Evolutionary conservation across 768 basidiomycete species (phyloP).

Genomic region (Phylloporus rhodoxanthus): DNA sequence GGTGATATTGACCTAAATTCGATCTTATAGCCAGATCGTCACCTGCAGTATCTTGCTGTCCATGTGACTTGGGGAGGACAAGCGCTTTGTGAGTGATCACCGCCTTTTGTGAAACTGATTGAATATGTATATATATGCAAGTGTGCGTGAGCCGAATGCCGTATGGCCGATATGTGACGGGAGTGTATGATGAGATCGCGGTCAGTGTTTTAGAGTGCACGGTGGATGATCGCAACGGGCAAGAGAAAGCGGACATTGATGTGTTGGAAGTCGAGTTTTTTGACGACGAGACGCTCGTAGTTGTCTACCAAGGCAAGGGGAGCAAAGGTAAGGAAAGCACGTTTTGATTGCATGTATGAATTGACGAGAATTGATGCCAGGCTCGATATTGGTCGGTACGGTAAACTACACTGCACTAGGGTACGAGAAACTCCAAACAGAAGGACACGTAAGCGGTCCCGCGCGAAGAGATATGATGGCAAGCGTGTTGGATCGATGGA

Average conservation of each 20-base stretch:
- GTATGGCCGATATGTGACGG: constrained; percentile 38
- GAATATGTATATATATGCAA: constrained; percentile 34
- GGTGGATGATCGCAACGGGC: constrained; percentile 24
- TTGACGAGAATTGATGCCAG: constrained; percentile 38
- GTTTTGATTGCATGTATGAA: constrained; percentile 17
- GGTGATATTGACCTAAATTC: constrained; percentile 25
- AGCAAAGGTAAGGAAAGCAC: constrained; percentile 40
- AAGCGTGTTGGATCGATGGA: constrained; percentile 50
- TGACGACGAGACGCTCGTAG: constrained; percentile 63
- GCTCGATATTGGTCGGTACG: constrained; percentile 55
- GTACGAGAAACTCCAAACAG: constrained; percentile 48
- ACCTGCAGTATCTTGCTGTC: constrained; percentile 50
- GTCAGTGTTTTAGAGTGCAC: constrained; percentile 49
- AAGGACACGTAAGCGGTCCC: constrained; percentile 46
- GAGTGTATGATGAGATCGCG: constrained; percentile 37
- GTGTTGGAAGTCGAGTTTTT: constrained; percentile 72
- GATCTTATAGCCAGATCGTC: constrained; percentile 36
- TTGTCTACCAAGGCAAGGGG: constrained; percentile 52
- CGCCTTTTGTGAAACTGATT: constrained; percentile 28
- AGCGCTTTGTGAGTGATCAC: constrained; percentile 42
- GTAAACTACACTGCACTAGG: constrained; percentile 55
- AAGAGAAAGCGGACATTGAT: constrained; percentile 36
- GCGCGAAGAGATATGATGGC: constrained; percentile 64
- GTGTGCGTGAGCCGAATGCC: constrained; percentile 54
- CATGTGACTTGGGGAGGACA: constrained; percentile 38